Evolutionary conservation across 2,329 filamentous ascomycete species (phyloP), one percentile per base, ranked within the genome.

Genomic region (Fusarium coicis): DNA sequence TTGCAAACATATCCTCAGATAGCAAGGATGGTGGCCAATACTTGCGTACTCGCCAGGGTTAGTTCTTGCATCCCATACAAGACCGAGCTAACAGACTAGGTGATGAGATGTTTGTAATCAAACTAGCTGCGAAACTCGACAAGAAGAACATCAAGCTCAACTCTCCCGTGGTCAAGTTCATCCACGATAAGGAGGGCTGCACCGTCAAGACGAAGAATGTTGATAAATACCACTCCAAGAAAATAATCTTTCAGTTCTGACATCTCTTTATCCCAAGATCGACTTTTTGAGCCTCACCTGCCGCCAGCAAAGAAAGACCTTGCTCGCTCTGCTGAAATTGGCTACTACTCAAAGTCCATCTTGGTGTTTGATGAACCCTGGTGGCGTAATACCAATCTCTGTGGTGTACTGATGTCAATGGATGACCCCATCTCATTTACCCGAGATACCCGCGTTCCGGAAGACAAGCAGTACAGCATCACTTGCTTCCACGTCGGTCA

Each of bases 41-140:
- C 15, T 30, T 73, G 15, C 56, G 69, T 7, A 63, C 71, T 23
- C 67, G 64, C 16, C 65, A 75, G n/a, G 73, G 73, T 30, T 30
- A 30, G 28, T 30, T 30, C 28, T 30, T 30, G 28, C 28, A 30
- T 30, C 28, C 7, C 28, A 30, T 30, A 30, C 28, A 30, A 30
- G 28, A 7, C 28, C 39, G 26, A 43, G 32, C 18, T n/a, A 30
- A 28, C 0, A 21, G 0, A 16, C 34, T 10, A 65, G 55, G 44
- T 5, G 60, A 60, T 16, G 21, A 54, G 26, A n/a, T 12, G 7
- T 54, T 60, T 18, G 58, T 55, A 3, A 39, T 6, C 4, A 52
- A 50, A 5, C 44, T 66, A 10, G 61, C 61, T 6, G 34, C 2
- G 19, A 23, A 52, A 3, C 56, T 66, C 15, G 19, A 36, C 10